Evolutionary conservation across 2,329 filamentous ascomycete genomes (phyloP).

Genomic region (Neophaeococcomyces mojaviensis): DNA sequence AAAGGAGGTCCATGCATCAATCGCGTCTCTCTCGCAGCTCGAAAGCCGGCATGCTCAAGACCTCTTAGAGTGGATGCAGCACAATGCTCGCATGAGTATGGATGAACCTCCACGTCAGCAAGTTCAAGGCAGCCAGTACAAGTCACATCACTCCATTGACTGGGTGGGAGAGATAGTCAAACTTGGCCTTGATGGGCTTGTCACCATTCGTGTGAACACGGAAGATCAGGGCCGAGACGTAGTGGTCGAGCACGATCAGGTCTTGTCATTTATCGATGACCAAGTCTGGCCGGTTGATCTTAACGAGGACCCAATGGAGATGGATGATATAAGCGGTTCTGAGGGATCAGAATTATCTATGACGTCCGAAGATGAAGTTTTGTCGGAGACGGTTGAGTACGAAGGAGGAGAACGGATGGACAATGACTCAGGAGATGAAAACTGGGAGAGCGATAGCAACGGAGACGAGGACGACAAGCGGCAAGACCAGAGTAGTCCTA

Average conservation of each 20-base stretch:
- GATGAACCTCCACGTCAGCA: background rate
- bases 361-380: slow-evolving; percentile 9
- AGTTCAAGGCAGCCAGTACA: background rate
- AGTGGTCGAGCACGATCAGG: slow-evolving; percentile 40
- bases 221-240: slow-evolving; percentile 44
- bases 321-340: slow-evolving; percentile 19
- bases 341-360: slow-evolving; percentile 26
- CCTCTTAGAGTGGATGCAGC: slow-evolving; percentile 5
- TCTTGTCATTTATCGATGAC: slow-evolving; percentile 38
- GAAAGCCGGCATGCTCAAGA: background rate
- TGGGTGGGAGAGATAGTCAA: slow-evolving; percentile 54
- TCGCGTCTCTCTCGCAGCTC: slow-evolving; percentile 1
- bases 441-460: slow-evolving; percentile 24
- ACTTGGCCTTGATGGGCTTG: slow-evolving; percentile 44
- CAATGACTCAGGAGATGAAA: slow-evolving; percentile 35
- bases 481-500: background rate
- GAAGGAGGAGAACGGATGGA: slow-evolving; percentile 37
- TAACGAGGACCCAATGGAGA: slow-evolving; percentile 29
- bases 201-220: slow-evolving; percentile 49
- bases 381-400: slow-evolving; percentile 33
- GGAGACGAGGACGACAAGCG: slow-evolving; percentile 8
- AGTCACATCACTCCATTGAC: slow-evolving; percentile 23
- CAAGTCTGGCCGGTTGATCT: slow-evolving; percentile 26
- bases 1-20: slow-evolving; percentile 2
- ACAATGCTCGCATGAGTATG: background rate